phyloP scores from a whole-genome alignment of 2,329 filamentous ascomycete genomes.

The Pyricularia sp. region DNA sequence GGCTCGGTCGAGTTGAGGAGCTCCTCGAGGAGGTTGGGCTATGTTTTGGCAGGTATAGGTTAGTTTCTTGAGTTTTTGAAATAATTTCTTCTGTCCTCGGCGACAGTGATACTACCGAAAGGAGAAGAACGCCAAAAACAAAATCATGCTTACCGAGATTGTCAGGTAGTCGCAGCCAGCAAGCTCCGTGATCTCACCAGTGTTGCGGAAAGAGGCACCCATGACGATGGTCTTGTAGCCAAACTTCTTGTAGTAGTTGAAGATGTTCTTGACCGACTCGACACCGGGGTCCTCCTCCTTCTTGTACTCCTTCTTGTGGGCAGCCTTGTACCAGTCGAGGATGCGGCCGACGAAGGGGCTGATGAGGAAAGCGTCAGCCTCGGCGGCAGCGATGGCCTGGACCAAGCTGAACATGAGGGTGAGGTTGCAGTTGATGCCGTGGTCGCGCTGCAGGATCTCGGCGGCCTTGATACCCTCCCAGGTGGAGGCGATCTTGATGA shows the following conservation, averaged over 20 bases:
- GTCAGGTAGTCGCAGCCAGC: conserved; percentile 98
- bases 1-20: conserved; percentile 70
- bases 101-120: neutral
- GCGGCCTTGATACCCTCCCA: conserved; percentile 99
- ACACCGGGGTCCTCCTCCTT: conserved; percentile 92
- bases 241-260: conserved; percentile 99
- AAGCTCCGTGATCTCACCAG: conserved; percentile 93
- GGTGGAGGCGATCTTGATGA: conserved; percentile 98
- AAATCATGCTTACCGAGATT: conserved; percentile 59
- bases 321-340: conserved; percentile 98
- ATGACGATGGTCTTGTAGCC: conserved; percentile 99
- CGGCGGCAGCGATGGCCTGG: conserved; percentile 91
- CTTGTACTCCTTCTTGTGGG: conserved; percentile 84
- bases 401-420: conserved; percentile 69
- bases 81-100: neutral
- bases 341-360: conserved; percentile 98
- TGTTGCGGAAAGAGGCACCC: conserved; percentile 96
- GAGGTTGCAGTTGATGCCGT: conserved; percentile 86
- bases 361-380: conserved; percentile 94
- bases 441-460: conserved; percentile 87
- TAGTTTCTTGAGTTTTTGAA: conserved; percentile 7
- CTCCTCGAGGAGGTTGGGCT: conserved; percentile 84
- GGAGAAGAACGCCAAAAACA: neutral
- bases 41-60: conserved; percentile 19
- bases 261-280: conserved; percentile 83